Evolutionary conservation across 495 filamentous ascomycete species (phyloP).

Genomic region (Penicillium dipodomyicola): DNA sequence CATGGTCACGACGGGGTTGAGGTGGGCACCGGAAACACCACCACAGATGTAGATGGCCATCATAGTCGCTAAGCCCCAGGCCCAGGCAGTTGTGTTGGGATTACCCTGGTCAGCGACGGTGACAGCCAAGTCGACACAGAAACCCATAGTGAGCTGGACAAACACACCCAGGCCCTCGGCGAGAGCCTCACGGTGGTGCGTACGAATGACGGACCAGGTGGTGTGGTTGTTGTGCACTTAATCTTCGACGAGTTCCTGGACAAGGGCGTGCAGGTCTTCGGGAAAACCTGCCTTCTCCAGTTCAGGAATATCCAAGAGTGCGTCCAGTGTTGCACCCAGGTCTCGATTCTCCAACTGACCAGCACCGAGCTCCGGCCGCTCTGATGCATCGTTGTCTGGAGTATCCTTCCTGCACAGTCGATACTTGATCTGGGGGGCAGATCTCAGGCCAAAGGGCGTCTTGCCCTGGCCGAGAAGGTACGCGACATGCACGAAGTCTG

Average conservation of each 20-base stretch:
- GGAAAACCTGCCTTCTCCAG: constrained; percentile 31
- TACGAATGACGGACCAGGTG: constrained; percentile 52
- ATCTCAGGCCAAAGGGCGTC: constrained; percentile 27
- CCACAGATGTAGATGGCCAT: constrained; percentile 56
- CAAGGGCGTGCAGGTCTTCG: constrained; percentile 42
- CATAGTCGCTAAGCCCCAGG: constrained; percentile 58
- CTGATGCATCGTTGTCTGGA: constrained; percentile 18
- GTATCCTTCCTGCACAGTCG: constrained; percentile 29
- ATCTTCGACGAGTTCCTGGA: constrained; percentile 42
- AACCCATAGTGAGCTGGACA: constrained; percentile 44
- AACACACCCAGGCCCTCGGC: constrained; percentile 51
- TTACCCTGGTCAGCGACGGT: constrained; percentile 41
- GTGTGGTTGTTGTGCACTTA: constrained; percentile 51
- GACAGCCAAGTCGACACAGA: constrained; percentile 49
- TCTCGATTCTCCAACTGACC: constrained; percentile 25
- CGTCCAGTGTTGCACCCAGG: constrained; percentile 11
- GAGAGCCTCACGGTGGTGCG: constrained; percentile 48
- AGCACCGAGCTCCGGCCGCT: constrained; percentile 14
- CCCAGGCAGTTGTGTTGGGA: constrained; percentile 51
- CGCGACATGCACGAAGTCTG: constrained; percentile 30
- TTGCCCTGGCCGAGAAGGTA: constrained; percentile 25
- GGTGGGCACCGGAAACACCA: constrained; percentile 55
- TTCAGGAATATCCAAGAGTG: constrained; percentile 17
- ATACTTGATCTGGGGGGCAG: constrained; percentile 20
- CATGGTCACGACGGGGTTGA: constrained; percentile 51